These are phyloP conservation scores for Leucosporidium scottii DNA, from an alignment of 768 basidiomycete genomes.

Conservation along the genomic window DNA sequence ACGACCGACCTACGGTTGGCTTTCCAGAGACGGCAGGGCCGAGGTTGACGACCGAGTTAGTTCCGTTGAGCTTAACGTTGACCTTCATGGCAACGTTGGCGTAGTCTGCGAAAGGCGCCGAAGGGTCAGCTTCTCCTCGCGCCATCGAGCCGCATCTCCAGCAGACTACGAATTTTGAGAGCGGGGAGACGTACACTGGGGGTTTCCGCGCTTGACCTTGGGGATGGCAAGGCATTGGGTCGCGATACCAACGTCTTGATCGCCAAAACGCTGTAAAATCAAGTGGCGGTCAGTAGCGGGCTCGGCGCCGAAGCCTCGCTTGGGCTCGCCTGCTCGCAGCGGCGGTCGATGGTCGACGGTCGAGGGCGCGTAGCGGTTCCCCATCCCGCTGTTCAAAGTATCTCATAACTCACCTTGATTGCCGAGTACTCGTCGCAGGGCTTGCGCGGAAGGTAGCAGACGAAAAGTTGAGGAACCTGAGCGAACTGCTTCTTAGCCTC, in stretches of 20 bases:
- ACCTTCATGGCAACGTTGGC: slow-evolving; percentile 9
- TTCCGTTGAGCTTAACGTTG: slow-evolving; percentile 17
- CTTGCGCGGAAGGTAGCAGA: slow-evolving; percentile 12
- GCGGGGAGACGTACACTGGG: background rate
- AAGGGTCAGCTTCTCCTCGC: background rate
- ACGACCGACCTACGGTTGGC: too few species aligned
- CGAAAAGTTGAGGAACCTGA: slow-evolving; percentile 8
- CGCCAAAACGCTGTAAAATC: slow-evolving; percentile 14
- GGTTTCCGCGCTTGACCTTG: background rate
- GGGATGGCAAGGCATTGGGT: slow-evolving; percentile 11
- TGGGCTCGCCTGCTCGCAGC: too few species aligned
- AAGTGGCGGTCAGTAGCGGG: too few species aligned
- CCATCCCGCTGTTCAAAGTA: too few species aligned
- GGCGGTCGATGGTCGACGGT: too few species aligned
- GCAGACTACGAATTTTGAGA: too few species aligned
- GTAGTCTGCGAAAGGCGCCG: background rate
- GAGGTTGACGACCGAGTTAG: background rate
- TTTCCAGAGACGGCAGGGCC: background rate
- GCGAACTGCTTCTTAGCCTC: background rate
- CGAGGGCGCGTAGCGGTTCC: too few species aligned
- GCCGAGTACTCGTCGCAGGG: slow-evolving; percentile 4
- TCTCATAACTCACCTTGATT: slow-evolving; percentile 23
- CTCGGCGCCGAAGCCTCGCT: too few species aligned
- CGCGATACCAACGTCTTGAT: background rate
- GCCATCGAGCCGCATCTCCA: too few species aligned